Evolutionary conservation across 2,329 filamentous ascomycete species (phyloP).

Genomic region (Stagonosporopsis vannaccii): DNA sequence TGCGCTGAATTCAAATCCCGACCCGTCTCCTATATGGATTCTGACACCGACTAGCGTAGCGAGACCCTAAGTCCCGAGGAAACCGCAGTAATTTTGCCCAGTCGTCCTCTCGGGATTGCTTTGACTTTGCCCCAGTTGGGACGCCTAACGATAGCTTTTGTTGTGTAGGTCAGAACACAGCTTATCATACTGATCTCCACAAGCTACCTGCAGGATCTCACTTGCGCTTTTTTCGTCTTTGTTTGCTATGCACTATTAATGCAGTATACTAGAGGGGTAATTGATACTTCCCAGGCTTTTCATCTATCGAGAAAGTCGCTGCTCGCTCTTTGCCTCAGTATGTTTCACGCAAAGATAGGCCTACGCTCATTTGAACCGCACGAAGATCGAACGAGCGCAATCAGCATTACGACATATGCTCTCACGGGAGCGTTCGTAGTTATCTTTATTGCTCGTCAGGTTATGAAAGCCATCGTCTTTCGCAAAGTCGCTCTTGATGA

Average conservation of each 20-base stretch:
- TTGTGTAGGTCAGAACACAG: not conserved
- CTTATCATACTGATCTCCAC: not conserved
- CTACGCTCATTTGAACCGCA: not conserved
- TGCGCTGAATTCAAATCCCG: not conserved
- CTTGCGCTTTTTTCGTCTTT: not conserved
- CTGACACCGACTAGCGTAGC: not conserved
- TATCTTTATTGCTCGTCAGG: slow-evolving; percentile 35
- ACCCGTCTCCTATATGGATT: not conserved
- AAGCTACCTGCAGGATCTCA: not conserved
- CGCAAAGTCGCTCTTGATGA: slow-evolving; percentile 39
- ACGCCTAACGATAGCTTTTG: not conserved
- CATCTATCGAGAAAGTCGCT: too few relatives aligned
- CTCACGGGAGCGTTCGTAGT: slow-evolving; percentile 31
- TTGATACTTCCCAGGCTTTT: not conserved
- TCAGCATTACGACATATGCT: slow-evolving; percentile 39
- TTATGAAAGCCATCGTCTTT: slow-evolving; percentile 36
- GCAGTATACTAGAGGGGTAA: not conserved
- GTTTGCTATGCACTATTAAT: not conserved
- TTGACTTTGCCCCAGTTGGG: not conserved
- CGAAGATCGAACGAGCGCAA: slow-evolving; percentile 27
- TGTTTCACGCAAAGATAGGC: not conserved
- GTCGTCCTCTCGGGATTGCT: not conserved
- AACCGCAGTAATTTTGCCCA: not conserved
- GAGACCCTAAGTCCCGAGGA: not conserved
- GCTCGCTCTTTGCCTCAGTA: too few relatives aligned